These are phyloP conservation scores for Crithidia sp. DNA, from an alignment of 208 protist genomes.

Conservation along the genomic window DNA sequence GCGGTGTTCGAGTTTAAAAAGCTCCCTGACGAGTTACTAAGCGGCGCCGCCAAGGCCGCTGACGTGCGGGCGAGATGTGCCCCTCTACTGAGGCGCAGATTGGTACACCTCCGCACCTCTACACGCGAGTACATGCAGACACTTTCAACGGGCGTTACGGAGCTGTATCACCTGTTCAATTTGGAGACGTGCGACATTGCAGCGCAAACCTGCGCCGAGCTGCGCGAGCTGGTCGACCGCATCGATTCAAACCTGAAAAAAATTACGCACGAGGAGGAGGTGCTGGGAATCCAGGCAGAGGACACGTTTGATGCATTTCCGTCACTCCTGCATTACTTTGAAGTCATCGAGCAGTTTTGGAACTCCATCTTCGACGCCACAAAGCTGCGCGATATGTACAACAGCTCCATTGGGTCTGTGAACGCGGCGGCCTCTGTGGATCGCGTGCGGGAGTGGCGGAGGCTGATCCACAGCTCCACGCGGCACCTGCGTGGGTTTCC, in stretches of 20 bases:
- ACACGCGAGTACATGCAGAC: constrained; percentile 61
- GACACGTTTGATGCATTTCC: constrained; percentile 76
- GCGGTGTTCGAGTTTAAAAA: constrained; percentile 69
- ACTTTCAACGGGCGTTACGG: constrained; percentile 73
- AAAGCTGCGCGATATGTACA: constrained; percentile 76
- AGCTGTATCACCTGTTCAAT: constrained; percentile 86
- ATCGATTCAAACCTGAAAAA: constrained; percentile 53
- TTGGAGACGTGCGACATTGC: constrained; percentile 88
- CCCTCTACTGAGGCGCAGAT: constrained; percentile 57
- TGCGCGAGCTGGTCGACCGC: constrained; percentile 68
- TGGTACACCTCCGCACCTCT: constrained; percentile 50
- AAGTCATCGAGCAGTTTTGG: constrained; percentile 90
- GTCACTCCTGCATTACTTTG: constrained; percentile 66
- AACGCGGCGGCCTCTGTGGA: constrained; percentile 73
- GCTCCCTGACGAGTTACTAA: constrained; percentile 47
- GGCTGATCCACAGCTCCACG: constrained; percentile 74
- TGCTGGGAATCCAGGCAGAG: constrained; percentile 39
- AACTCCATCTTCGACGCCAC: constrained; percentile 59
- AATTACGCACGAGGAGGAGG: constrained; percentile 63
- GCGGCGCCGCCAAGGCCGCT: constrained; percentile 37
- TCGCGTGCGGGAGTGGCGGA: constrained; percentile 74
- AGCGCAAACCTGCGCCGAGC: constrained; percentile 81
- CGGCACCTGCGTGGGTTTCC: constrained; percentile 74
- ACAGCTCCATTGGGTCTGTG: constrained; percentile 54
- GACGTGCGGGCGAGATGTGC: constrained; percentile 44